These are phyloP conservation scores for Sphagnum fallax DNA, from an alignment of 228 moss, liverwort and hornwort species.

Conservation along the genomic window DNA sequence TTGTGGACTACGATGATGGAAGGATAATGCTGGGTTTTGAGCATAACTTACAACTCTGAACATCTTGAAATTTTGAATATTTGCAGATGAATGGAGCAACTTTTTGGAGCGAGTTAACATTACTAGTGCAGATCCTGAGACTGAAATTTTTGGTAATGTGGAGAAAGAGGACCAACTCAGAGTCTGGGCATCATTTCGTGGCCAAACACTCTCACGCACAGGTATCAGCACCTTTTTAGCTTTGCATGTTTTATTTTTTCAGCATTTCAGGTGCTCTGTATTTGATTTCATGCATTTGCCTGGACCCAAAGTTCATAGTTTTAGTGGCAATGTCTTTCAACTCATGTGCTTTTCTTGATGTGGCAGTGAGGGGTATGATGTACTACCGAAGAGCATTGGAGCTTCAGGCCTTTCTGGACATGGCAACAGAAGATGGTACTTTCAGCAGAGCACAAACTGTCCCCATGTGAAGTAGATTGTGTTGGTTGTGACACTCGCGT, in stretches of 20 bases:
- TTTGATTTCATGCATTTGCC: too few relatives aligned
- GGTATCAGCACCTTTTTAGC: slow-evolving; percentile 4
- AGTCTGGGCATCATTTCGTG: slow-evolving; percentile 51
- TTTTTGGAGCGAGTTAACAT: slow-evolving; percentile 37
- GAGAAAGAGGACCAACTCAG: slow-evolving; percentile 38
- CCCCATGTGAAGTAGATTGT: too few relatives aligned
- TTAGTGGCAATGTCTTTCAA: too few relatives aligned
- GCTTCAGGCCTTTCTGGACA: slow-evolving; percentile 49
- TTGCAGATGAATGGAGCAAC: slow-evolving; percentile 50
- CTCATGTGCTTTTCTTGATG: background rate
- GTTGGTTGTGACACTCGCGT: background rate
- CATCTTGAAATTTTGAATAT: background rate
- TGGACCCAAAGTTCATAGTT: too few relatives aligned
- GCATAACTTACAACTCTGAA: too few relatives aligned
- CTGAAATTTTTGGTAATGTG: slow-evolving; percentile 33
- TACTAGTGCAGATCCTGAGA: slow-evolving; percentile 9
- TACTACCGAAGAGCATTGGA: slow-evolving; percentile 55
- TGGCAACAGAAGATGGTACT: slow-evolving; percentile 49
- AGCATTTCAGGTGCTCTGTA: too few relatives aligned
- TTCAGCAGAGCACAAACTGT: too few relatives aligned
- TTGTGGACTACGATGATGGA: too few relatives aligned
- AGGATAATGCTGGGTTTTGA: too few relatives aligned
- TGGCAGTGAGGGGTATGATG: slow-evolving; percentile 57
- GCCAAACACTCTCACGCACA: slow-evolving; percentile 47
- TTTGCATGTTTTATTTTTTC: too few relatives aligned